Percentiles rank a stretch among this genome's conserved stretches.
Evolutionary conservation across 1,284 basidiomycete species (phyloP).

Genomic region (Ceratobasidium sp.): DNA sequence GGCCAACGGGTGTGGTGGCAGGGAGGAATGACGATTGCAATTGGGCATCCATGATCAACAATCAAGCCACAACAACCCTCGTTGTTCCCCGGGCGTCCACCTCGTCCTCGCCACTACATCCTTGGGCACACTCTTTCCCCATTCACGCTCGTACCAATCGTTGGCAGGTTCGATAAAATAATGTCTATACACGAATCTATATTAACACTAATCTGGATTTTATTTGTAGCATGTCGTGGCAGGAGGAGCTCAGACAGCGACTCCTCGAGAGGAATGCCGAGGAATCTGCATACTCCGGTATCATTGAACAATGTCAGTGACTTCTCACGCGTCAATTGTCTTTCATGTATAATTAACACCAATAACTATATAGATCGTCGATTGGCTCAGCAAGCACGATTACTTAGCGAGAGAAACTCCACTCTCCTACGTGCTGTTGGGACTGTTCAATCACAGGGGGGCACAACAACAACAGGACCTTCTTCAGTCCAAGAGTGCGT

Average conservation of each 20-base stretch:
- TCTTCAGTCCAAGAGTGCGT: slow-evolving; percentile 56
- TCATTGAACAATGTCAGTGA: slow-evolving; percentile 89
- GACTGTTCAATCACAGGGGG: slow-evolving; percentile 75
- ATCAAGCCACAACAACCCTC: slow-evolving; percentile 34
- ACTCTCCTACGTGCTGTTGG: slow-evolving; percentile 84
- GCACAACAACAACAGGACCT: slow-evolving; percentile 63
- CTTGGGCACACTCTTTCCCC: slow-evolving; percentile 9
- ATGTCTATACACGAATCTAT: not conserved
- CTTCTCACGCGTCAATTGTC: slow-evolving; percentile 24
- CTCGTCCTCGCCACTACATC: slow-evolving; percentile 29
- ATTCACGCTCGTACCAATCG: slow-evolving; percentile 77
- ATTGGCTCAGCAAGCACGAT: slow-evolving; percentile 88
- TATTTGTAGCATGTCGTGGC: slow-evolving; percentile 51
- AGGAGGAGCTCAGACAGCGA: slow-evolving; percentile 67
- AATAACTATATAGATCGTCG: slow-evolving; percentile 74
- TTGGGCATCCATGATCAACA: slow-evolving; percentile 35
- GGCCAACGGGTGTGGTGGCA: slow-evolving; percentile 44
- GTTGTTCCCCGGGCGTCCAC: slow-evolving; percentile 44
- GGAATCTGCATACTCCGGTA: slow-evolving; percentile 80
- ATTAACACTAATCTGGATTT: not conserved
- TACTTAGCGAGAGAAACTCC: slow-evolving; percentile 90
- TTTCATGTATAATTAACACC: slow-evolving; percentile 5
- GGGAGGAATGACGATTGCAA: slow-evolving; percentile 45
- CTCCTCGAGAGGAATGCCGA: slow-evolving; percentile 82
- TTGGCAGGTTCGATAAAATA: slow-evolving; percentile 55